Percentiles rank a stretch among this genome's conserved stretches.
Conservation (phyloP, 805 yeast species). For the Spathaspora sp. region DNA sequence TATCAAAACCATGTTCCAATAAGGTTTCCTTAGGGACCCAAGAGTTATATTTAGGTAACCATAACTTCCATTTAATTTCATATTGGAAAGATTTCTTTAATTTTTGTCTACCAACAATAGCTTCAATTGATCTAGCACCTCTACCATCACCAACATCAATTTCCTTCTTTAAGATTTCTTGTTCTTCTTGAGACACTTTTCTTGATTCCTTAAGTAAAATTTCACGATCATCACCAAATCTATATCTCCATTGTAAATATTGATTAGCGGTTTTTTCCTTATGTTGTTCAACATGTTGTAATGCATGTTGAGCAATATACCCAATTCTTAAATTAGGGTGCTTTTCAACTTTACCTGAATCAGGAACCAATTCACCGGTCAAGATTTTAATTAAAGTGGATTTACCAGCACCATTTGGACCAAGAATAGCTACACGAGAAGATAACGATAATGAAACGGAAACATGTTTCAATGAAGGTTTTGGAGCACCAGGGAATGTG, state of each 20-base stretch:
- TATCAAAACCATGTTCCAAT: slow-evolving; percentile 55
- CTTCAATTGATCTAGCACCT: slow-evolving; percentile 87
- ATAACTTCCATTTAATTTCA: slow-evolving; percentile 83
- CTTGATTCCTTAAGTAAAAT: slow-evolving; percentile 90
- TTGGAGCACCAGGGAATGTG: slow-evolving; percentile 82
- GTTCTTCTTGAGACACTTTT: slow-evolving; percentile 72
- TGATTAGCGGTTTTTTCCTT: slow-evolving; percentile 97
- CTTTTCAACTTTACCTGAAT: slow-evolving; percentile 87
- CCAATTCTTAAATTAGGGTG: slow-evolving; percentile 98
- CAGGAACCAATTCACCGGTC: slow-evolving; percentile 88
- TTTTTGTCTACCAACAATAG: slow-evolving; percentile 95
- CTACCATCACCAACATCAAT: slow-evolving; percentile 82
- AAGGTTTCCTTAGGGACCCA: slow-evolving; percentile 87
- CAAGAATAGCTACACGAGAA: slow-evolving; percentile 95
- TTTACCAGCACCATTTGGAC: slow-evolving; percentile 99
- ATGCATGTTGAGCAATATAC: slow-evolving; percentile 97
- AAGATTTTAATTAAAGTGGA: slow-evolving; percentile 90
- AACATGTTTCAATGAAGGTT: slow-evolving; percentile 75
- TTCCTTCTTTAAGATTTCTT: slow-evolving; percentile 69
- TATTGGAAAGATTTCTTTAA: slow-evolving; percentile 95
- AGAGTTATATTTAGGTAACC: slow-evolving; percentile 90
- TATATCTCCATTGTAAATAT: slow-evolving; percentile 97
- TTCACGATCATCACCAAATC: slow-evolving; percentile 97
- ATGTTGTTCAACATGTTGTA: slow-evolving; percentile 95
- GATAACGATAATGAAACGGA: slow-evolving; percentile 90